phyloP scores from a whole-genome alignment of 345 rosid species.

The Brassica incana region DNA sequence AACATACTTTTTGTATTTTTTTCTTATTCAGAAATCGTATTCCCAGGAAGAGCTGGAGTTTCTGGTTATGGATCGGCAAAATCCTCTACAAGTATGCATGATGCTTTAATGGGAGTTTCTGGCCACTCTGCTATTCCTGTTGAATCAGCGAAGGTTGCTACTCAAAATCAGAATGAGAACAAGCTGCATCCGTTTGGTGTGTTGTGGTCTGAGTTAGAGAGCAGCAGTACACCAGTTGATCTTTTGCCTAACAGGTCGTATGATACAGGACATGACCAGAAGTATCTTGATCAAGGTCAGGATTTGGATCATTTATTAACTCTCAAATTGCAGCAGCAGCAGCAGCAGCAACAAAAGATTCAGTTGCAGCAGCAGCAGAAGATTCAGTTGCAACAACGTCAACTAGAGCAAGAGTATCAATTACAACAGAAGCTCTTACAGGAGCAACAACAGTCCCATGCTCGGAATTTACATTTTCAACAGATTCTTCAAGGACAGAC shows the following conservation, averaged over 20 bases:
- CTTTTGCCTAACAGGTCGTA: slow-evolving; percentile 43
- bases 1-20: background rate
- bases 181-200: slow-evolving; percentile 65
- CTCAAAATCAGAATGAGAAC: slow-evolving; percentile 46
- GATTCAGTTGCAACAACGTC: slow-evolving; percentile 44
- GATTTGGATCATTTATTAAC: slow-evolving; percentile 44
- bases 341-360: slow-evolving; percentile 40
- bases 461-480: slow-evolving; percentile 64
- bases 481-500: slow-evolving; percentile 60
- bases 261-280: slow-evolving; percentile 20
- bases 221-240: slow-evolving; percentile 39
- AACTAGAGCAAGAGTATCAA: slow-evolving; percentile 42
- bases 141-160: slow-evolving; percentile 38
- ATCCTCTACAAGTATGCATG: slow-evolving; percentile 34
- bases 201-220: slow-evolving; percentile 61
- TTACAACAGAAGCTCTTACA: slow-evolving; percentile 40
- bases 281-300: slow-evolving; percentile 30
- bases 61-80: slow-evolving; percentile 25
- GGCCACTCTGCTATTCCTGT: slow-evolving; percentile 37
- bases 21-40: slow-evolving; percentile 46
- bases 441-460: slow-evolving; percentile 54
- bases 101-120: slow-evolving; percentile 33
- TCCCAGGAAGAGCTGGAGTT: slow-evolving; percentile 53
- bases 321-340: slow-evolving; percentile 47
- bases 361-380: slow-evolving; percentile 45